These are phyloP conservation scores for Talaromyces adpressus DNA, from an alignment of 495 filamentous ascomycete species.

Conservation along the genomic window DNA sequence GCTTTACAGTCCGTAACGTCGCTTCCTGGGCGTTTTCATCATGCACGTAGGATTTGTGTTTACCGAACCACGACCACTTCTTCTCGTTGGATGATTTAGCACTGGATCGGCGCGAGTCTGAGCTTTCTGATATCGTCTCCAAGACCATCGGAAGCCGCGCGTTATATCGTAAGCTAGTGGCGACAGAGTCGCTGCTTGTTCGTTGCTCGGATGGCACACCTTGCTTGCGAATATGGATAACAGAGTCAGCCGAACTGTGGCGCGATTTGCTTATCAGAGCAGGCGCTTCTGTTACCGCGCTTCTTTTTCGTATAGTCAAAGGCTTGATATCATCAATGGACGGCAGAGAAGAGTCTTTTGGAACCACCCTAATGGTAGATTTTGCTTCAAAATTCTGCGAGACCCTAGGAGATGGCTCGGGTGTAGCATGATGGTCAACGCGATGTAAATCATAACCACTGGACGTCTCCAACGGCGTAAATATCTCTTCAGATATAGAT, in stretches of 20 bases:
- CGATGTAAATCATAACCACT: slow-evolving; percentile 22
- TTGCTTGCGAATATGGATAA: slow-evolving; percentile 3
- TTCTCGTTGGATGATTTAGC: slow-evolving; percentile 33
- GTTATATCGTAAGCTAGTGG: slow-evolving; percentile 6
- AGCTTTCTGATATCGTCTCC: slow-evolving; percentile 10
- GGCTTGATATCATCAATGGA: slow-evolving; percentile 38
- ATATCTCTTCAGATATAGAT: slow-evolving; percentile 9
- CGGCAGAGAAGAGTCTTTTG: slow-evolving; percentile 27
- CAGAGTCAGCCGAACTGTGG: slow-evolving; percentile 6
- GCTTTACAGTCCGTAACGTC: background rate
- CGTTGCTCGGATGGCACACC: background rate
- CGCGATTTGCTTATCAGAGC: background rate
- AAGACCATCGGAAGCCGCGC: slow-evolving; percentile 6
- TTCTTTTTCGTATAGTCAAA: slow-evolving; percentile 50
- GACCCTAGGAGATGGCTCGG: background rate
- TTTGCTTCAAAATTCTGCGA: slow-evolving; percentile 17
- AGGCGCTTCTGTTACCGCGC: background rate
- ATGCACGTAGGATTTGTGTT: slow-evolving; percentile 40
- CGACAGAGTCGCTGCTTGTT: slow-evolving; percentile 7
- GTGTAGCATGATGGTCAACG: background rate
- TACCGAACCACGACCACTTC: slow-evolving; percentile 59
- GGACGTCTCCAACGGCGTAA: slow-evolving; percentile 18
- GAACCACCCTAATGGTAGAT: slow-evolving; percentile 42
- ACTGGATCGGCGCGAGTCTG: slow-evolving; percentile 18
- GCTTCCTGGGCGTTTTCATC: background rate